Base-by-base conservation (phyloP, 768 basidiomycete genomes). In the Chalciporus chontae region DNA sequence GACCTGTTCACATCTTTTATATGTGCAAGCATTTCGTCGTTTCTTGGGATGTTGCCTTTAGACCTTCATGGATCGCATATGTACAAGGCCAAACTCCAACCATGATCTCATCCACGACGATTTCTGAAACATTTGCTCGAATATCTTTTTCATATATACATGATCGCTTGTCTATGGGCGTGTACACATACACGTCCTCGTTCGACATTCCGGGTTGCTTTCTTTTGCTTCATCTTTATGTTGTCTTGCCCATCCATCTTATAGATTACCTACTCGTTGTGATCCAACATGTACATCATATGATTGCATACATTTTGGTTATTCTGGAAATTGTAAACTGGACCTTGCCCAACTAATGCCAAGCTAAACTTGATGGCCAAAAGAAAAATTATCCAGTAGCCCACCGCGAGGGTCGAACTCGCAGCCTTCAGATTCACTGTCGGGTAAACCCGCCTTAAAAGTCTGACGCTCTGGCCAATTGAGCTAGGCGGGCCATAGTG, bases 321-420 rank as follows among this genome's bases (percentile, higher is more conserved):
- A 9, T 8, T 6, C 8, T 26, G 10, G 29, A 31, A 11, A 31
- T 31, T 26, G 26, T 26, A 7, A 0, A 10, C 29, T 31, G 7
- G 1, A 31, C 10, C 2, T 31, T 11, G 3, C 2, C 13, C 8
- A 31, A 13, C 10, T 9, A 11, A 24, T 43, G 23, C 23, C 10
- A 13, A n/a, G 40, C 11, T 37, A 19, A 18, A 37, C 17, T 0
- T 2, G 17, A 15, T 8, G 13, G 31, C 32, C 8, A 18, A 1
- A 31, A 45, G 62, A 68, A 68, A 50, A 36, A 11, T 11, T 36
- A 36, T 31, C 23, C 8, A 40, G 17, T 80, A 84, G 83, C 82
- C 83, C 83, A 83, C 81, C 83, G 83, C 83, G 83, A 82, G 83
- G 83, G 76, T 85, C 83, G 83, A 85, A 85, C 83, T 82, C 83